A percentile compares a stretch with the other conserved stretches of the same genome.
Conservation (phyloP, 306 rosid genomes). For the Fagus crenata region DNA sequence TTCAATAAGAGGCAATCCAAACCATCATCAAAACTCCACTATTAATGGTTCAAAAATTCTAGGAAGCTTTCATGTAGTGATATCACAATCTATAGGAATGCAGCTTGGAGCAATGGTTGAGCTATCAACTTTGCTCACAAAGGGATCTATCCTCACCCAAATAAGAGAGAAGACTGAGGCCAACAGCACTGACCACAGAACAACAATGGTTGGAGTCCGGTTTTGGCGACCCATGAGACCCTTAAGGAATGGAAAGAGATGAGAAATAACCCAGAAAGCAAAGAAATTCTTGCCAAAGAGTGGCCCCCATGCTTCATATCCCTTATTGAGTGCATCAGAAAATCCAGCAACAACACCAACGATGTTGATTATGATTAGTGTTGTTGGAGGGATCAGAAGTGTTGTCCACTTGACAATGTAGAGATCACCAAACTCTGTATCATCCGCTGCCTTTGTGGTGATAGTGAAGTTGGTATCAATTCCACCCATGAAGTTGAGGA, state of each 20-base stretch:
- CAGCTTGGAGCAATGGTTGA: constrained; percentile 57
- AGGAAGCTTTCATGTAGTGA: constrained; percentile 24
- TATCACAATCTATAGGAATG: constrained; percentile 80
- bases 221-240: constrained; percentile 99
- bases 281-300: constrained; percentile 91
- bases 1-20: constrained; percentile 12
- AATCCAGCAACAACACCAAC: constrained; percentile 98
- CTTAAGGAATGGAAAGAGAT: constrained; percentile 95
- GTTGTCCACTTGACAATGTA: constrained; percentile 93
- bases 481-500: constrained; percentile 85
- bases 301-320: constrained; percentile 97
- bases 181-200: constrained; percentile 88
- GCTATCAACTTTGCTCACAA: constrained; percentile 65
- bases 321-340: constrained; percentile 89
- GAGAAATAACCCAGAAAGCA: constrained; percentile 91
- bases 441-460: constrained; percentile 86
- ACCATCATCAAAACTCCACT: constrained; percentile 16
- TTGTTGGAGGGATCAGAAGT: constrained; percentile 87
- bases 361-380: constrained; percentile 75
- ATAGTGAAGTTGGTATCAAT: constrained; percentile 93
- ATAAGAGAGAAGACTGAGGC: constrained; percentile 93
- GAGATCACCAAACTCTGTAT: constrained; percentile 83
- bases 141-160: constrained; percentile 92
- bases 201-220: constrained; percentile 91
- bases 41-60: not conserved